These are phyloP conservation scores for Suillus clintonianus DNA, from an alignment of 768 basidiomycete species.

Conservation along the genomic window DNA sequence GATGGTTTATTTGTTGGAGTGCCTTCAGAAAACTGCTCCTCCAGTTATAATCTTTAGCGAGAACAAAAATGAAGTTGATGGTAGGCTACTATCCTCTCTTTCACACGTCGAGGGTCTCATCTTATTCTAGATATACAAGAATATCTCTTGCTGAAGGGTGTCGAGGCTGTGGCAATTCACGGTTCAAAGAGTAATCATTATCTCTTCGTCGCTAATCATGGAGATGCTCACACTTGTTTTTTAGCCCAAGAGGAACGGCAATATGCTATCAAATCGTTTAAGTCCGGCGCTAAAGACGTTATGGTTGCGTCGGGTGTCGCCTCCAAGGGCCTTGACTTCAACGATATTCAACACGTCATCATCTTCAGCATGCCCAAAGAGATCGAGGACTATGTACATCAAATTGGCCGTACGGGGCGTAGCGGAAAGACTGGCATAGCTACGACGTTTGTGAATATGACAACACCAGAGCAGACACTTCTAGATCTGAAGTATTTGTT, in stretches of 20 bases:
- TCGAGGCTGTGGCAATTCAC: conserved; percentile 98
- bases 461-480: conserved; percentile 93
- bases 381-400: conserved; percentile 99
- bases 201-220: background rate
- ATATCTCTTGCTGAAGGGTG: conserved; percentile 92
- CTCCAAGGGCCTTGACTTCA: conserved; percentile 97
- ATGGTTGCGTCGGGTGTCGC: conserved; percentile 99
- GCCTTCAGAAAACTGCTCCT: conserved; percentile 96
- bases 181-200: conserved; percentile 81
- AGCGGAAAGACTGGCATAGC: conserved; percentile 99
- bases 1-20: conserved; percentile 98
- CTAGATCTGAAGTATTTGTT: conserved; percentile 95
- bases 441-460: conserved; percentile 99
- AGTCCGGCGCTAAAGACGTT: conserved; percentile 95
- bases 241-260: conserved; percentile 97
- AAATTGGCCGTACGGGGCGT: conserved; percentile 97
- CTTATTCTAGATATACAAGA: conserved; percentile 88
- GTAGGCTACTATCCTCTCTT: conserved; percentile 42
- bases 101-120: conserved; percentile 1
- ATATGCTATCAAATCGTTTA: conserved; percentile 98
- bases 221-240: background rate
- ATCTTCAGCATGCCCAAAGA: conserved; percentile 99
- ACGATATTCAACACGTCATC: conserved; percentile 98
- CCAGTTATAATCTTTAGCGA: conserved; percentile 98
- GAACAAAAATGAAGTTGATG: conserved; percentile 99